Conservation (phyloP, 768 basidiomycete species). For the Tephrocybe sp. region DNA sequence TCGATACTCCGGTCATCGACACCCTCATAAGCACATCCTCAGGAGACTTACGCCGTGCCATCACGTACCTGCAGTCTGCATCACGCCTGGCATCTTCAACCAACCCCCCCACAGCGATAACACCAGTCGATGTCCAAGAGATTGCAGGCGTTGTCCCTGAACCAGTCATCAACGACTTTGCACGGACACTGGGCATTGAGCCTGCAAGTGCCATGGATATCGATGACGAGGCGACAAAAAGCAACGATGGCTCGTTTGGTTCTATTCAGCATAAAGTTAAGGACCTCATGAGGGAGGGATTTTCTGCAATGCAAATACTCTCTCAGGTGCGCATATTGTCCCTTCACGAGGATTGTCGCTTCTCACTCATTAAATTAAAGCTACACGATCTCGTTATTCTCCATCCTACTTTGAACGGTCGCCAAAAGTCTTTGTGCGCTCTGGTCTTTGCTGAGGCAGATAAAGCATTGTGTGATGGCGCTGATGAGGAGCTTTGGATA, state of each 20-base stretch:
- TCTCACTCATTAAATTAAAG: constrained; percentile 42
- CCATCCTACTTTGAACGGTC: constrained; percentile 78
- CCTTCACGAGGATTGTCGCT: background rate
- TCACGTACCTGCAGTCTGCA: constrained; percentile 97
- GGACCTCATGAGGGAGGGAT: constrained; percentile 82
- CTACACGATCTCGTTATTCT: constrained; percentile 86
- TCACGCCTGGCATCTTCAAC: constrained; percentile 81
- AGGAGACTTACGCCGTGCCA: constrained; percentile 94
- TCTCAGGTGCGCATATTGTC: constrained; percentile 65
- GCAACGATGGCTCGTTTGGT: constrained; percentile 48
- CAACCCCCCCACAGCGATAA: constrained; percentile 71
- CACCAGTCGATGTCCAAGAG: constrained; percentile 83
- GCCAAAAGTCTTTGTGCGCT: constrained; percentile 79
- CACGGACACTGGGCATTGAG: constrained; percentile 72
- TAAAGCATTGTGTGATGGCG: constrained; percentile 93
- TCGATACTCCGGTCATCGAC: constrained; percentile 60
- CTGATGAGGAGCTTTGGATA: constrained; percentile 95
- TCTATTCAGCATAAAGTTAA: constrained; percentile 71
- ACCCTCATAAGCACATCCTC: constrained; percentile 78
- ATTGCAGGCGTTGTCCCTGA: constrained; percentile 95
- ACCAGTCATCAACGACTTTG: constrained; percentile 66
- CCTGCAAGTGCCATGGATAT: constrained; percentile 50
- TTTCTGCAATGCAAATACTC: constrained; percentile 87
- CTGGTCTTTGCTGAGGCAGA: constrained; percentile 92
- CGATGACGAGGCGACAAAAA: constrained; percentile 36